A percentile compares a stretch with the other conserved stretches of the same genome.
Evolutionary conservation across 306 rosid genomes (phyloP).

Genomic region (Albizia julibrissin): DNA sequence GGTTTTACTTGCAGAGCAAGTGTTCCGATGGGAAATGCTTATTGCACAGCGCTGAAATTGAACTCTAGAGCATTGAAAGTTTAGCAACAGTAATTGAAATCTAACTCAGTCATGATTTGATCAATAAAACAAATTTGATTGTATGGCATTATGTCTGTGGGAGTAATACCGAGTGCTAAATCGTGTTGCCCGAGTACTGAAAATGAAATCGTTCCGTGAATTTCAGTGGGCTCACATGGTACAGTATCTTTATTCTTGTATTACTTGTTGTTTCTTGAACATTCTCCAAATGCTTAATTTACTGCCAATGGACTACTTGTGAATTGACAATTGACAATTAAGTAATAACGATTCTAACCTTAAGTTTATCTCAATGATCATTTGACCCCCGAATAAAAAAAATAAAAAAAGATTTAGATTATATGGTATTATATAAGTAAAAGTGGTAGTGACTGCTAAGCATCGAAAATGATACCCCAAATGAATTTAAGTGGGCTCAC

Average conservation of each 20-base stretch:
- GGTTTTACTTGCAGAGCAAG: background rate
- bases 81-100: background rate
- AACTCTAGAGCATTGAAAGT: background rate
- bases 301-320: background rate
- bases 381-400: background rate
- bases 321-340: background rate
- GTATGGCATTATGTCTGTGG: background rate
- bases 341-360: background rate
- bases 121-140: background rate
- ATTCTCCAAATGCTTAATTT: background rate
- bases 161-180: background rate
- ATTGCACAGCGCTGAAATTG: background rate
- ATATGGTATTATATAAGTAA: background rate
- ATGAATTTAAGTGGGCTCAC: background rate
- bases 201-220: background rate
- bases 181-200: background rate
- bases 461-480: background rate
- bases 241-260: background rate
- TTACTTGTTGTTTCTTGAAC: background rate
- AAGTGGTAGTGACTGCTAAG: background rate
- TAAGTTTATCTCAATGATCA: background rate
- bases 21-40: background rate
- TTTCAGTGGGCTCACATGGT: background rate
- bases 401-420: background rate
- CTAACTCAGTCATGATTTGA: background rate